Conservation (phyloP, 331 rosid genomes). For the Stylosanthes scabra region DNA sequence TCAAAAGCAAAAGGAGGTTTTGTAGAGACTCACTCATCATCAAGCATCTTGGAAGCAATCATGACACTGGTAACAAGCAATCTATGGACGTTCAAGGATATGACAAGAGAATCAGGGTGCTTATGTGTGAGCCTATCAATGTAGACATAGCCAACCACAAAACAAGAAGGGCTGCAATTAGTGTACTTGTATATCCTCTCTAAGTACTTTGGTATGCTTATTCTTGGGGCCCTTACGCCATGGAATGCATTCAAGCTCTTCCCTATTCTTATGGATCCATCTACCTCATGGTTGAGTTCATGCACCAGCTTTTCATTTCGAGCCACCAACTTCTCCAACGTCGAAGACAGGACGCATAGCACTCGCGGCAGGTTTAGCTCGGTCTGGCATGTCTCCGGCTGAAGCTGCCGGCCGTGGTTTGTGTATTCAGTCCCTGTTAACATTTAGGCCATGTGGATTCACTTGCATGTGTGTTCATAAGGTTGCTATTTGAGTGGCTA, state of each 20-base stretch:
- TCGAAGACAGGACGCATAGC: slow-evolving; percentile 69
- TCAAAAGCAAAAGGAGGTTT: slow-evolving; percentile 4
- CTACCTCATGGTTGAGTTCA: slow-evolving; percentile 44
- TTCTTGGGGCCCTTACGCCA: slow-evolving; percentile 82
- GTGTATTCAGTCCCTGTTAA: slow-evolving; percentile 50
- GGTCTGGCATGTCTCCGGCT: slow-evolving; percentile 52
- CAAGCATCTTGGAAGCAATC: slow-evolving; percentile 98
- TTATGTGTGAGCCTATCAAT: slow-evolving; percentile 80
- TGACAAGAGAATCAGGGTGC: slow-evolving; percentile 81
- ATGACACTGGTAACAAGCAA: slow-evolving; percentile 74
- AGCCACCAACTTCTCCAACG: slow-evolving; percentile 74
- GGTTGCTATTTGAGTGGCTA: slow-evolving; percentile 46
- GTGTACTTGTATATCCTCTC: slow-evolving; percentile 94
- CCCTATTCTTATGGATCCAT: slow-evolving; percentile 55
- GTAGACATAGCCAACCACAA: slow-evolving; percentile 87
- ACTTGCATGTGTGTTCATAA: slow-evolving; percentile 18
- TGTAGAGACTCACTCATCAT: slow-evolving; percentile 78
- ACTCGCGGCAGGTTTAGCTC: slow-evolving; percentile 74
- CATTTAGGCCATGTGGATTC: slow-evolving; percentile 68
- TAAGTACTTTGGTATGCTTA: slow-evolving; percentile 85
- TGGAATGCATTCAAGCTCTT: slow-evolving; percentile 74
- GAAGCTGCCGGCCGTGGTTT: slow-evolving; percentile 44
- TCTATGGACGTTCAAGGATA: slow-evolving; percentile 85
- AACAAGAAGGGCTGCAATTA: slow-evolving; percentile 91
- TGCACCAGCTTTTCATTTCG: slow-evolving; percentile 72